Evolutionary conservation across 176 grass and related monocot genomes (phyloP).

Genomic region (Rhipidocladum racemiflorum): DNA sequence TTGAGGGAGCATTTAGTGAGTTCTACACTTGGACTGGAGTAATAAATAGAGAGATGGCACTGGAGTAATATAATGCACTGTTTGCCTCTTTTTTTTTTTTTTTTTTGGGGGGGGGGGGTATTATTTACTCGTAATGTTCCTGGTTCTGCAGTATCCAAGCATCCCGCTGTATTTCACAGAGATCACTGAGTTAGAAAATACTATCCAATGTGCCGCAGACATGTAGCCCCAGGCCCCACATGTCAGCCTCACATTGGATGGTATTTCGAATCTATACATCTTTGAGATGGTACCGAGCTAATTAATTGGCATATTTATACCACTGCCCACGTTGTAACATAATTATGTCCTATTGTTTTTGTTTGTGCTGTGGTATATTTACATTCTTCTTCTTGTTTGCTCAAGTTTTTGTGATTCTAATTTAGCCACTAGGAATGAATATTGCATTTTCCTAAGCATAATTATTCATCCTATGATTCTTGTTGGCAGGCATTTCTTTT

Average conservation of each 20-base stretch:
- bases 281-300: too few species aligned
- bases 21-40: background rate
- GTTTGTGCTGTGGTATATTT: constrained; percentile 1
- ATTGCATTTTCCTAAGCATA: background rate
- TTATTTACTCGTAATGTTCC: background rate
- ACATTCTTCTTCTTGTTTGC: background rate
- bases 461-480: background rate
- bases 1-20: background rate
- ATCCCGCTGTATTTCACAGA: background rate
- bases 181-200: background rate
- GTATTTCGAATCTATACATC: too few species aligned
- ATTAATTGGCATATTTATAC: constrained; percentile 1
- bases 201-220: background rate
- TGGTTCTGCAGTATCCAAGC: background rate
- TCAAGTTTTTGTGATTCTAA: background rate
- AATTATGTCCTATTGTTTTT: background rate
- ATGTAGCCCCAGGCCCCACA: too few species aligned
- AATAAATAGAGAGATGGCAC: background rate
- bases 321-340: background rate
- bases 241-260: background rate
- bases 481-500: background rate
- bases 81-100: too few species aligned
- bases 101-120: background rate
- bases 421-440: constrained; percentile 9
- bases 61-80: too few species aligned